Evolutionary conservation across 352 stramenopile species (phyloP), one percentile per base, ranked within the genome.

Genomic region (Globisporangium orthogonon): DNA sequence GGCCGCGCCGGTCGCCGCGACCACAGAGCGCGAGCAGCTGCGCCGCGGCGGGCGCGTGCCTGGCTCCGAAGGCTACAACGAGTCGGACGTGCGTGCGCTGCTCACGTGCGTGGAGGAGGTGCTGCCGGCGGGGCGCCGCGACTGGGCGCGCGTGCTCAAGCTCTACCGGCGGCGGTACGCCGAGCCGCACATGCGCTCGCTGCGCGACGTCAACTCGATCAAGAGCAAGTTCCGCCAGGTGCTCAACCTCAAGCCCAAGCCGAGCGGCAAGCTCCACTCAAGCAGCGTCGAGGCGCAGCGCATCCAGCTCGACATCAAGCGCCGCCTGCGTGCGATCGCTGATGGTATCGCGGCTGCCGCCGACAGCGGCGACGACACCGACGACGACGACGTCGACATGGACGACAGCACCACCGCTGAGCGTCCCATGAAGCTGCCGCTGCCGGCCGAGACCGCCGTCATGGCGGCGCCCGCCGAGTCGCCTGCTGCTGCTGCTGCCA

Each of bases 211-310:
- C 3, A 53, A 60, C 31, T 68, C 63, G 35, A 54, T 77, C 44
- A 72, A 73, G 43, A 70, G 56, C 40, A 74, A 77, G 61, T 77
- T 77, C 60, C 23, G 56, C 41, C 66, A 74, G 39, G 56, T 77
- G 11, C 50, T 74, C n/a, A 64, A 74, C 52, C 61, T 55, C 50
- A 77, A 67, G 51, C n/a, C 54, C 7, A 56, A 50, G 23, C 37
- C 30, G 30, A 53, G 30, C 48, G 30, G 48, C 48, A 53, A 53
- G 48, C 48, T 31, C 7, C 29, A 53, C 48, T 28, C 48, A 7
- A 52, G 28, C 30, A 62, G 59, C 15, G 15, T 40, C 48, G 48
- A 40, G 31, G 48, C 28, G 48, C 48, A 52, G 28, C 48, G 48
- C 14, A 52, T 52, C 28, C 48, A 52, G 29, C 13, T 15, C 28